Percentiles rank a stretch among this genome's conserved stretches.
These are phyloP conservation scores for Endocalyx cinctus DNA, from an alignment of 2,329 filamentous ascomycete genomes.

Conservation along the genomic window DNA sequence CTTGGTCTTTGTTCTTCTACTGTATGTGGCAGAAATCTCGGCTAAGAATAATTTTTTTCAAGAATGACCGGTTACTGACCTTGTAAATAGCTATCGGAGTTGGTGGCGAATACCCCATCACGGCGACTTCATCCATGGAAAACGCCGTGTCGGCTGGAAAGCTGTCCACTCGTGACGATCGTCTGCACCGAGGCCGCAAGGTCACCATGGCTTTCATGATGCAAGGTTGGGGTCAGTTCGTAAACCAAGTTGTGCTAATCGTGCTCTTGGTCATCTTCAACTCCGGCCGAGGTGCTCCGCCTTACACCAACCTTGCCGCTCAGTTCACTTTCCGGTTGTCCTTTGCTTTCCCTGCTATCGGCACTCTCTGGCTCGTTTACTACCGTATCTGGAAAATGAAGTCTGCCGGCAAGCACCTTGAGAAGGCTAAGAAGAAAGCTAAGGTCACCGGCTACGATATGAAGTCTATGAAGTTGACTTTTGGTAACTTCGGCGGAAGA, in stretches of 20 bases:
- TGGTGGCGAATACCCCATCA: constrained; percentile 94
- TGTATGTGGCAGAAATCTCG: too few species aligned
- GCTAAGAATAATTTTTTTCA: too few species aligned
- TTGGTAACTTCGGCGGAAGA: constrained; percentile 80
- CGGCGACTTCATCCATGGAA: constrained; percentile 91
- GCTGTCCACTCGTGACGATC: constrained; percentile 85
- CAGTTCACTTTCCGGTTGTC: constrained; percentile 92
- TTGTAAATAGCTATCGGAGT: constrained; percentile 45
- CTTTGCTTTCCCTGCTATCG: constrained; percentile 85
- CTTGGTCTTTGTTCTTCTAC: constrained; percentile 91
- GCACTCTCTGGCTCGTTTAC: constrained; percentile 92
- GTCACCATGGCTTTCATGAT: constrained; percentile 95
- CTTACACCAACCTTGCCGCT: constrained; percentile 71
- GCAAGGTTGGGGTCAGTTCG: constrained; percentile 96
- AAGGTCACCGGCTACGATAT: constrained; percentile 90
- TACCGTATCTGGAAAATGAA: constrained; percentile 96
- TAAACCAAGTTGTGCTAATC: constrained; percentile 89
- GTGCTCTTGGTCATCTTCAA: constrained; percentile 85
- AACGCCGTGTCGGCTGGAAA: constrained; percentile 81
- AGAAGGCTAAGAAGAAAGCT: constrained; percentile 76
- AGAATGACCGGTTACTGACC: neutral
- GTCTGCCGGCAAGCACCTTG: constrained; percentile 76
- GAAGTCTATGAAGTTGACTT: constrained; percentile 72
- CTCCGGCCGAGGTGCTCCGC: constrained; percentile 67
- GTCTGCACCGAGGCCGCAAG: constrained; percentile 91